Percentiles rank a stretch among this genome's conserved stretches.
Conservation (phyloP, 306 rosid species). For the Canavalia gladiata region DNA sequence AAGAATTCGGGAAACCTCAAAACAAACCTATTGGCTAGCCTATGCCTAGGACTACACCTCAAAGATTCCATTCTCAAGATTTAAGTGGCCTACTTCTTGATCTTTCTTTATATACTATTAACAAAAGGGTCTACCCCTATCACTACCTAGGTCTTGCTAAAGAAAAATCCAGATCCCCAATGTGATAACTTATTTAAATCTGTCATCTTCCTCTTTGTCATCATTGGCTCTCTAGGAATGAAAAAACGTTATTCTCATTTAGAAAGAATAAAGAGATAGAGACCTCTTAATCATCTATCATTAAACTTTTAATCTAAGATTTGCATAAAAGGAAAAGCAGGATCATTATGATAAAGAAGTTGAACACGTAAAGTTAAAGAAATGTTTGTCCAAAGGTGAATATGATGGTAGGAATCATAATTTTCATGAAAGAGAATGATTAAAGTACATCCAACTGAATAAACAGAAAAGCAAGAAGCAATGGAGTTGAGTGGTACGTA, state of each 20-base stretch:
- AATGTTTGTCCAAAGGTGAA: constrained; percentile 64
- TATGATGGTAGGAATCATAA: constrained; percentile 54
- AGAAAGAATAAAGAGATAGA: constrained; percentile 55
- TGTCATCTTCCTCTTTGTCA: constrained; percentile 51
- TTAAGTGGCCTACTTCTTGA: constrained; percentile 46
- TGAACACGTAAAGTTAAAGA: constrained; percentile 67
- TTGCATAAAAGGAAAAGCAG: constrained; percentile 62
- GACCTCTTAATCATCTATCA: constrained; percentile 58
- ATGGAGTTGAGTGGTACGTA: constrained; percentile 50
- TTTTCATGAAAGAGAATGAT: constrained; percentile 52
- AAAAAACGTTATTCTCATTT: constrained; percentile 55
- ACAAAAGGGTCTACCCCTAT: constrained; percentile 47
- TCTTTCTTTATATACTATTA: constrained; percentile 49
- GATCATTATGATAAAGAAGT: constrained; percentile 63
- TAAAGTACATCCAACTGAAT: constrained; percentile 62
- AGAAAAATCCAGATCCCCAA: constrained; percentile 62
- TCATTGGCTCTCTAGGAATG: constrained; percentile 56
- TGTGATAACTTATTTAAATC: constrained; percentile 68
- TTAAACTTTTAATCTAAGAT: constrained; percentile 66
- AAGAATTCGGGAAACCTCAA: constrained; percentile 53
- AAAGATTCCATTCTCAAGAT: constrained; percentile 65
- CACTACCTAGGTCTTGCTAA: constrained; percentile 49
- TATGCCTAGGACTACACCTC: constrained; percentile 48
- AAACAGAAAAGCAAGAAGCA: constrained; percentile 56
- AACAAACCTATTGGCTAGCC: constrained; percentile 51